Percentiles rank a stretch among this genome's conserved stretches.
phyloP scores from a whole-genome alignment of 768 basidiomycete genomes.

The Tulasnella sp. region DNA sequence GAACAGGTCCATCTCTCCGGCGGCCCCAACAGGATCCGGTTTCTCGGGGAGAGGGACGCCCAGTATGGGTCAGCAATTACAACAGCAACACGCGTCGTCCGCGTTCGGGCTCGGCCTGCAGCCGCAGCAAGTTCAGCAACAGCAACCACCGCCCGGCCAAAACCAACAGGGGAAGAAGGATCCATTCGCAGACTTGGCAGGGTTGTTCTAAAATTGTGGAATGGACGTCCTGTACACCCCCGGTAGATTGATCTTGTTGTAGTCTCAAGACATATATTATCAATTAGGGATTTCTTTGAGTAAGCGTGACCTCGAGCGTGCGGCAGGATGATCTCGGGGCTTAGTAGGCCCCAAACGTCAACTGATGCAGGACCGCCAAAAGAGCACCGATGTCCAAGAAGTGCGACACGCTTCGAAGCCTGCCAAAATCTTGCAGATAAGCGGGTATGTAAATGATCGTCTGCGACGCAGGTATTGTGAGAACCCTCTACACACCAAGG shows the following conservation, averaged over 20 bases:
- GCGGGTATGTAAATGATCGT: neutral
- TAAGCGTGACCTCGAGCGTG: neutral
- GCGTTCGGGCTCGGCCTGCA: slow-evolving; percentile 11
- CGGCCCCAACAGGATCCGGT: slow-evolving; percentile 19
- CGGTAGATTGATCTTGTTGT: slow-evolving; percentile 6
- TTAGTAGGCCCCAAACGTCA: neutral
- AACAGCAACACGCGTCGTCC: slow-evolving; percentile 23
- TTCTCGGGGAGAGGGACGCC: slow-evolving; percentile 30
- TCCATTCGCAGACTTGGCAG: slow-evolving; percentile 78
- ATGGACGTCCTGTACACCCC: neutral
- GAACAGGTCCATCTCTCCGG: slow-evolving; percentile 29
- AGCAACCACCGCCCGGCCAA: neutral
- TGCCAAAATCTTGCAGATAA: neutral
- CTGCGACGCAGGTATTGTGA: neutral
- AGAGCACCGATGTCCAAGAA: neutral
- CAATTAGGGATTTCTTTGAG: neutral
- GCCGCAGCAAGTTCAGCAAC: slow-evolving; percentile 36
- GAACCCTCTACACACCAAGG: neutral
- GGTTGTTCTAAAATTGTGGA: slow-evolving; percentile 51
- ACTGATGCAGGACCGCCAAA: neutral
- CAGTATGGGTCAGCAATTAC: slow-evolving; percentile 21
- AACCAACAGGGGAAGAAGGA: slow-evolving; percentile 47
- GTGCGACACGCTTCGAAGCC: neutral
- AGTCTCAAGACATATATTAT: slow-evolving; percentile 9
- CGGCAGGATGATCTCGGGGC: neutral